Evolutionary conservation across 306 rosid genomes (phyloP), one percentile per base, ranked within the genome.

Genomic region (Quercus glauca): DNA sequence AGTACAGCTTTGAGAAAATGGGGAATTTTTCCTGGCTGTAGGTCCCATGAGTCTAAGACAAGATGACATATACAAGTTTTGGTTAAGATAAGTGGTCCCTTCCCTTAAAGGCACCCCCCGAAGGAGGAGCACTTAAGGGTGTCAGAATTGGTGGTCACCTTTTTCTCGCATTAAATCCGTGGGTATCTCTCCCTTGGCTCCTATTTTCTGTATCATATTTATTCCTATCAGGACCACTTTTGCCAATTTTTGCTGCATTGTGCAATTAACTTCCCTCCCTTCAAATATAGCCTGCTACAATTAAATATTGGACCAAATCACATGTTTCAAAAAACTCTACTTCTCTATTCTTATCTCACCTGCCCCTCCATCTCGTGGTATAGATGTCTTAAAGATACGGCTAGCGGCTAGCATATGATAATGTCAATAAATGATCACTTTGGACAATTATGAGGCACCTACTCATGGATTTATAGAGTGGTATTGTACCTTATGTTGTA

Each of bases 101-200:
- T 15, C 80, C 80, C 85, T 5, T 55, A 35, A 29, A 55, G 81
- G 49, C 72, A 76, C 77, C 80, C 78, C 75, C 35, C 72, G 71
- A 68, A 79, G 17, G 29, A 77, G 79, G 55, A 71, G 82, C 57
- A 45, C 35, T 6, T 69, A 57, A 59, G 74, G 65, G 75, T 49
- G 68, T 76, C 73, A 52, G 58, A 74, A 60, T 55, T n/a, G 19
- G 29, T 37, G 49, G 52, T 83, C 58, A 43, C 31, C 57, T 63
- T 71, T 79, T 17, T 11, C 45, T 4, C 45, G 58, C 76, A 80
- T 31, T 77, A 82, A 74, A 79, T 79, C 87, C 78, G 76, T 52
- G 82, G 85, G 82, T 68, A 33, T 70, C 58, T 58, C 45, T 49
- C 5, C 53, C 53, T 10, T 49, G 53, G 53, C 43, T 23, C 26